Percentiles rank a stretch among this genome's conserved stretches.
phyloP scores from a whole-genome alignment of 495 filamentous ascomycete genomes.

The Annulohypoxylon nitens region DNA sequence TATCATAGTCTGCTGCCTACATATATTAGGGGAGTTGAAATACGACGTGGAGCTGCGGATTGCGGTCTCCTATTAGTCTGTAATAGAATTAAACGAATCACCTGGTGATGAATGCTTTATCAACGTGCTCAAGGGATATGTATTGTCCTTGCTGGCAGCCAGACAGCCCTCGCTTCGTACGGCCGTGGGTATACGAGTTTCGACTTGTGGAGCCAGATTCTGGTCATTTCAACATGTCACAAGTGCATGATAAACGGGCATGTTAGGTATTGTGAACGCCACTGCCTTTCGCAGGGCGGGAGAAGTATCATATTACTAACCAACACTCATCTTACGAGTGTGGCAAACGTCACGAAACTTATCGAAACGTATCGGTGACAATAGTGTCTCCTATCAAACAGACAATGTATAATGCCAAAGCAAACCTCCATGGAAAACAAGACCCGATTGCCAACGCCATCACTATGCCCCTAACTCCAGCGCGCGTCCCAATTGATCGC shows the following conservation, averaged over 20 bases:
- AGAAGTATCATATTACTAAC: background rate
- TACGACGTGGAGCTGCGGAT: background rate
- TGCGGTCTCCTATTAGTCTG: background rate
- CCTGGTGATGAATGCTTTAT: background rate
- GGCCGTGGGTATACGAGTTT: background rate
- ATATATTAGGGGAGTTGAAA: background rate
- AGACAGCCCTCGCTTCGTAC: background rate
- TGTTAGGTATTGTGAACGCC: background rate
- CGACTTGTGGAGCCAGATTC: background rate
- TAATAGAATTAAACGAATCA: background rate
- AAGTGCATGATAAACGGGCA: background rate
- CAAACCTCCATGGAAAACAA: background rate
- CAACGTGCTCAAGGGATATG: background rate
- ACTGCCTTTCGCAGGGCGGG: background rate
- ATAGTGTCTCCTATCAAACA: background rate
- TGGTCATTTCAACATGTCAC: background rate
- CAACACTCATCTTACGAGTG: background rate
- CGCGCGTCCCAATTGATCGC: background rate
- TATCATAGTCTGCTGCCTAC: slow-evolving; percentile 23
- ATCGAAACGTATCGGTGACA: background rate
- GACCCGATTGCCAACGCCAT: slow-evolving; percentile 19
- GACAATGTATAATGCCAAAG: background rate
- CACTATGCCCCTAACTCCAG: slow-evolving; percentile 21
- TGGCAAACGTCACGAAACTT: background rate
- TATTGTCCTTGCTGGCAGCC: background rate